Percentiles rank a stretch among this genome's conserved stretches.
Conservation (phyloP, 306 rosid species). For the Cyamopsis tetragonoloba region DNA sequence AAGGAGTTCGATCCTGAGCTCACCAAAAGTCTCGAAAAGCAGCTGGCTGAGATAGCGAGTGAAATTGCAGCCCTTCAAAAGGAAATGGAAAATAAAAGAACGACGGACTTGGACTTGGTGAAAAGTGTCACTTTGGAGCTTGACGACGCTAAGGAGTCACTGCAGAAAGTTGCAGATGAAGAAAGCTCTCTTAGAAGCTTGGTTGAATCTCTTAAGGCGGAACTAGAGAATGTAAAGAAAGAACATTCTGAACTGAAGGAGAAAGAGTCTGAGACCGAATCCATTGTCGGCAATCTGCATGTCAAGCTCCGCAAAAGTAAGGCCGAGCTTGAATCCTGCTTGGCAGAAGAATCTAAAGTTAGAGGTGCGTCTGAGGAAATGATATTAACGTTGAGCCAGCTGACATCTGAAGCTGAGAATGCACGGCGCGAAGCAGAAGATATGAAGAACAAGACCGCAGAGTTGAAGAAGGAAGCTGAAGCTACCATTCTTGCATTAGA, state of each 20-base stretch:
- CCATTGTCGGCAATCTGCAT: conserved; percentile 74
- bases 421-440: conserved; percentile 72
- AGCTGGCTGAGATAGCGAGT: conserved; percentile 51
- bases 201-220: conserved; percentile 74
- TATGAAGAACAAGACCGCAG: conserved; percentile 64
- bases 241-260: conserved; percentile 80
- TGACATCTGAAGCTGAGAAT: conserved; percentile 61
- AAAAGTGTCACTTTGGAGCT: conserved; percentile 74
- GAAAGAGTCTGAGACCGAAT: conserved; percentile 86
- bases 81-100: conserved; percentile 72
- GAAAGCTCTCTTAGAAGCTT: conserved; percentile 72
- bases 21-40: conserved; percentile 55
- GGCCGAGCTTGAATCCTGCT: conserved; percentile 76
- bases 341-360: conserved; percentile 69
- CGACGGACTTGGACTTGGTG: conserved; percentile 65
- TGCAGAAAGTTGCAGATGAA: conserved; percentile 85
- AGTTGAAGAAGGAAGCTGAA: conserved; percentile 72
- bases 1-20: conserved; percentile 64
- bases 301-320: conserved; percentile 69
- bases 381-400: conserved; percentile 68
- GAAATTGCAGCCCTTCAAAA: conserved; percentile 67
- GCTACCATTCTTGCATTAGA: conserved; percentile 52
- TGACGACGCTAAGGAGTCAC: conserved; percentile 81
- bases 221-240: conserved; percentile 79
- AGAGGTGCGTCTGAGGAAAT: conserved; percentile 78